Evolutionary conservation across 2,329 filamentous ascomycete species (phyloP), one percentile per base, ranked within the genome.

Genomic region (Botryotinia convoluta): DNA sequence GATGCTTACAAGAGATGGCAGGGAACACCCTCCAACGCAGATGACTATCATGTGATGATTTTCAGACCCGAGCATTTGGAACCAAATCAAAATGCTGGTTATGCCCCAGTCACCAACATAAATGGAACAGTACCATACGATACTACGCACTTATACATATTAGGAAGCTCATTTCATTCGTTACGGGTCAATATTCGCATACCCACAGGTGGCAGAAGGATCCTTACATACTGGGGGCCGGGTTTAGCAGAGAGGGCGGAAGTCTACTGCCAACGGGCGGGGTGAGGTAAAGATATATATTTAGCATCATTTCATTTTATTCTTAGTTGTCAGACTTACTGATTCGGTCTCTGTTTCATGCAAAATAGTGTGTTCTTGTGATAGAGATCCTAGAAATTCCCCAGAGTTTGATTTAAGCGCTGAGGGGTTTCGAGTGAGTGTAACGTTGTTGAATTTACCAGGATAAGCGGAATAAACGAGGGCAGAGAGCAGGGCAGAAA

Each of bases 401-500:
- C 70, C 70, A 68, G 70, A 72, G 14, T 67, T 26, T 59, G 70
- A 61, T 67, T 32, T 72, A 65, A 65, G 69, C 69, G 69, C 69
- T 54, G 44, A 51, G 32, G 22, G 12, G 45, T 48, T 54, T 57
- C 35, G n/a, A 42, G 14, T 32, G 29, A 39, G n/a, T 59, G 61
- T 67, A 72, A 65, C 61, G 29, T 39, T 57, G 45, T 12, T 16
- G 26, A 48, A 32, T 22, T 18, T 45, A 42, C 60, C 22, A 39
- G 59, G 60, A 26, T 51, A 45, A n/a, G 18, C 59, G 54, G 35
- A n/a, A 63, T 37, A 63, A 71, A 71, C 57, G 59, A 44, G 32
- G 39, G 37, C 26, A 35, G 18, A 65, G 60, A 54, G 26, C 57
- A 39, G 35, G 60, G 32, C 59, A 65, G 29, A 64, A 63, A 64